Conservation (phyloP, 2,329 filamentous ascomycete genomes). For the Aspergillus neoniger region DNA sequence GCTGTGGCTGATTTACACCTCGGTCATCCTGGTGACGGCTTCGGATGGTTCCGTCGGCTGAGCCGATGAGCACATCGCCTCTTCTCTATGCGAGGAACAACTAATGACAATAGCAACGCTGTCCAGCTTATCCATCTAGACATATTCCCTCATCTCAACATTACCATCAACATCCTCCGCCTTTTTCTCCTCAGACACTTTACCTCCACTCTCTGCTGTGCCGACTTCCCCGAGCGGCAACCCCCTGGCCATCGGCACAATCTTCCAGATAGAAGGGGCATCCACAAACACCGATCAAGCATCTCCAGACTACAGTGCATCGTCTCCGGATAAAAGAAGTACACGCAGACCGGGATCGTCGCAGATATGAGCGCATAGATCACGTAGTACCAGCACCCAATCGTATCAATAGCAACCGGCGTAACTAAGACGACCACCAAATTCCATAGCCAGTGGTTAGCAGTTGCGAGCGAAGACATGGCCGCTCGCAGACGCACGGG, state of each 20-base stretch:
- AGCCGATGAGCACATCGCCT: not conserved
- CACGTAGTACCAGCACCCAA: conserved; percentile 13
- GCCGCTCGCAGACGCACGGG: conserved; percentile 9
- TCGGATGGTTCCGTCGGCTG: not conserved
- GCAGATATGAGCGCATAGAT: conserved; percentile 9
- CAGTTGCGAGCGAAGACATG: conserved; percentile 12
- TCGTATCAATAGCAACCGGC: conserved; percentile 9
- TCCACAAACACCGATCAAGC: not conserved
- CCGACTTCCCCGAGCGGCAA: not conserved
- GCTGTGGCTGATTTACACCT: too few species aligned
- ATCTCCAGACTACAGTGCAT: conserved; percentile 15
- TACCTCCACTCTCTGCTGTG: not conserved
- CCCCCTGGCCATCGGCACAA: not conserved
- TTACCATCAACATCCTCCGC: not conserved
- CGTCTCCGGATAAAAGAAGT: conserved; percentile 17
- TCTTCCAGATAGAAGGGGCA: not conserved
- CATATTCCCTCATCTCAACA: not conserved
- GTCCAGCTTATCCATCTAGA: not conserved
- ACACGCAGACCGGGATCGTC: conserved; percentile 5
- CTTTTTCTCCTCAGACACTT: not conserved
- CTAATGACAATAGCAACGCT: not conserved
- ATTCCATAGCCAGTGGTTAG: conserved; percentile 17
- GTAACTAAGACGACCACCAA: conserved; percentile 12
- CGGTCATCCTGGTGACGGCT: not conserved
- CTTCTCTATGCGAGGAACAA: not conserved